phyloP scores from a whole-genome alignment of 371 early-diverging fungal species.

The Rhizopus stolonifer region DNA sequence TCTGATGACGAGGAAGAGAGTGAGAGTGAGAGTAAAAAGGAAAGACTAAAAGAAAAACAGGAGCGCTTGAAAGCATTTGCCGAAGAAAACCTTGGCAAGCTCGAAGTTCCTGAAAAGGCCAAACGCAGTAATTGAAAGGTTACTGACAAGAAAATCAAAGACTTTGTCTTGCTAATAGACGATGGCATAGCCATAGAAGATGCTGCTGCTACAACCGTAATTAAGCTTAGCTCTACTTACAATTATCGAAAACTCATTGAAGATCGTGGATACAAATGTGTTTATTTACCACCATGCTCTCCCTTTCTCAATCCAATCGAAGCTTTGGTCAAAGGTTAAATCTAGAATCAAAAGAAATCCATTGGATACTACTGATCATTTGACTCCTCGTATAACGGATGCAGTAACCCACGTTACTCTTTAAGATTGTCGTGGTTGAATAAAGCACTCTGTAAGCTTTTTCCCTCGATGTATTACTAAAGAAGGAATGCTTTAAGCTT shows the following conservation, averaged over 20 bases:
- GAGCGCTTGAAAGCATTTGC: constrained; percentile 2
- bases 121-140: constrained; percentile 1
- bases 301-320: constrained; percentile 17
- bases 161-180: constrained; percentile 1
- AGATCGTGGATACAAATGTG: constrained; percentile 6
- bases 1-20: constrained; percentile 1
- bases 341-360: constrained; percentile 6
- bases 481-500: constrained; percentile 1
- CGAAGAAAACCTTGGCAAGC: constrained; percentile 2
- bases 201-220: constrained; percentile 1
- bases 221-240: background rate
- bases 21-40: constrained; percentile 1
- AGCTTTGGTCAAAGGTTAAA: constrained; percentile 14
- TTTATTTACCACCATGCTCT: constrained; percentile 13
- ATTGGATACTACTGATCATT: background rate
- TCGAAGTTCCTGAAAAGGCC: constrained; percentile 2
- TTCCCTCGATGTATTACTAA: constrained; percentile 6
- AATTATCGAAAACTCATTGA: constrained; percentile 2
- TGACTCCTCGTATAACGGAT: constrained; percentile 9
- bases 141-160: background rate
- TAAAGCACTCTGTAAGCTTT: constrained; percentile 3
- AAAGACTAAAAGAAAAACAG: constrained; percentile 1
- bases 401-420: background rate
- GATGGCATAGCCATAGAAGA: constrained; percentile 1
- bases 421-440: constrained; percentile 6